These are phyloP conservation scores for Phylloporus sp. DNA, from an alignment of 768 basidiomycete genomes.

Conservation along the genomic window DNA sequence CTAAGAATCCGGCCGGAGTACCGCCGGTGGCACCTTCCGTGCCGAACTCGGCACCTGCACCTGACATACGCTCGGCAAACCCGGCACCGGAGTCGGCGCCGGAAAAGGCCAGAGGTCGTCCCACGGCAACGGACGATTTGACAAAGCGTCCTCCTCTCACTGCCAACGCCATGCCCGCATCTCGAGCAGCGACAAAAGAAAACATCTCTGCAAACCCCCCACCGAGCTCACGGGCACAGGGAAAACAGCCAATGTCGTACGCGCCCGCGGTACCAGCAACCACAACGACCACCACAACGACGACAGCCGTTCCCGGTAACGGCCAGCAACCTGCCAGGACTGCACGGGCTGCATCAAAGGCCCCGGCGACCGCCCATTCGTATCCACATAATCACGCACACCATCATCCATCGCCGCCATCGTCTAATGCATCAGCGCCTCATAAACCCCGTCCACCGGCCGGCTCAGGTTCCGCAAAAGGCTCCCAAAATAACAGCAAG, in stretches of 20 bases:
- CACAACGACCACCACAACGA: conserved; percentile 30
- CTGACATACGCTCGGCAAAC: conserved; percentile 21
- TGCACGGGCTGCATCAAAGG: conserved; percentile 53
- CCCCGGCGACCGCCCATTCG: conserved; percentile 48
- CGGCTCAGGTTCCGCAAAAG: conserved; percentile 22
- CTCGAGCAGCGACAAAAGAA: conserved; percentile 37
- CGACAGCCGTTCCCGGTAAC: conserved; percentile 22
- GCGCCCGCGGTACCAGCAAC: conserved; percentile 11
- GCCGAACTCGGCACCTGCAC: conserved; percentile 25
- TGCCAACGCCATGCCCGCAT: conserved; percentile 40
- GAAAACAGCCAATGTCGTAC: conserved; percentile 57
- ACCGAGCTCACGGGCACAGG: conserved; percentile 80
- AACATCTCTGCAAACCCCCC: conserved; percentile 37
- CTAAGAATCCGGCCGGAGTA: conserved; percentile 18
- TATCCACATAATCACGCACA: conserved; percentile 47
- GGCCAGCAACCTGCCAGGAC: conserved; percentile 32
- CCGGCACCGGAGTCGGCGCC: conserved; percentile 32
- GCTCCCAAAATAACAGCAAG: conserved; percentile 56
- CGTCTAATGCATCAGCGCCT: conserved; percentile 31
- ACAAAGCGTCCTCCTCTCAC: conserved; percentile 38
- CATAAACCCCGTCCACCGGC: conserved; percentile 30
- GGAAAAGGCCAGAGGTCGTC: conserved; percentile 31
- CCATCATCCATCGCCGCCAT: conserved; percentile 48
- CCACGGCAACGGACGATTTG: conserved; percentile 31
- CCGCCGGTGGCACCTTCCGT: conserved; percentile 25